Conservation (phyloP, 2,329 filamentous ascomycete species). For the Colletotrichum sidae region DNA sequence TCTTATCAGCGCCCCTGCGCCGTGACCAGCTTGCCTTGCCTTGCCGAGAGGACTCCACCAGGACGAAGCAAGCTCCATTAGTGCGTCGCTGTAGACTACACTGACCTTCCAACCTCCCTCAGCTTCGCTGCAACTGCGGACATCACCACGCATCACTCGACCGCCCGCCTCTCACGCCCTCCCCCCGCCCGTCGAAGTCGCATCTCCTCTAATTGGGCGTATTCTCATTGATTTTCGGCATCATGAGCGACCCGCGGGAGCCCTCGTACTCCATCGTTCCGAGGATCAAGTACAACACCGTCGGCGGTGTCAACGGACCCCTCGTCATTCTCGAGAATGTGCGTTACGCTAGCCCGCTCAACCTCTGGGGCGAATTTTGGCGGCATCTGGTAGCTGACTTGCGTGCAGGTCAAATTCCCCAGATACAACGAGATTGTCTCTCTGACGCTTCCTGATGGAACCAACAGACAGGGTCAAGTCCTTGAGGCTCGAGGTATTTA, state of each 20-base stretch:
- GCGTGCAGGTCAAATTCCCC: slow-evolving; percentile 91
- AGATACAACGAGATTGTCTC: slow-evolving; percentile 98
- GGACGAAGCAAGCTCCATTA: slow-evolving; percentile 53
- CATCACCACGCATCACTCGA: slow-evolving; percentile 31
- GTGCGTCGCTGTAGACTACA: slow-evolving; percentile 32
- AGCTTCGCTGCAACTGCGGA: slow-evolving; percentile 24
- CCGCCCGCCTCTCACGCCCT: slow-evolving; percentile 32
- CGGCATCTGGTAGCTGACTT: slow-evolving; percentile 9
- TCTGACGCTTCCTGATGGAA: slow-evolving; percentile 94
- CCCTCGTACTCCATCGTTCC: slow-evolving; percentile 70
- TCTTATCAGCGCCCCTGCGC: slow-evolving; percentile 37
- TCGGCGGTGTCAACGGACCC: slow-evolving; percentile 97
- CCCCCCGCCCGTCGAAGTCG: slow-evolving; percentile 34
- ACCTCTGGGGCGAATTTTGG: slow-evolving; percentile 26
- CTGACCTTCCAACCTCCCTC: slow-evolving; percentile 49
- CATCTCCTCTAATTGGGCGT: slow-evolving; percentile 34
- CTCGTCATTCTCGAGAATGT: slow-evolving; percentile 98
- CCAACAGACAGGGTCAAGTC: slow-evolving; percentile 93
- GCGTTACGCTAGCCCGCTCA: slow-evolving; percentile 49
- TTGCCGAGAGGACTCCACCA: slow-evolving; percentile 47
- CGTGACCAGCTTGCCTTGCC: neutral
- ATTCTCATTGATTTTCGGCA: slow-evolving; percentile 43
- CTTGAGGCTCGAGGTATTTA: slow-evolving; percentile 91
- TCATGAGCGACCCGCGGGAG: slow-evolving; percentile 68
- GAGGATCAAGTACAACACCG: slow-evolving; percentile 93